phyloP scores from a whole-genome alignment of 352 stramenopile genomes.

The Phytophthora sp. region DNA sequence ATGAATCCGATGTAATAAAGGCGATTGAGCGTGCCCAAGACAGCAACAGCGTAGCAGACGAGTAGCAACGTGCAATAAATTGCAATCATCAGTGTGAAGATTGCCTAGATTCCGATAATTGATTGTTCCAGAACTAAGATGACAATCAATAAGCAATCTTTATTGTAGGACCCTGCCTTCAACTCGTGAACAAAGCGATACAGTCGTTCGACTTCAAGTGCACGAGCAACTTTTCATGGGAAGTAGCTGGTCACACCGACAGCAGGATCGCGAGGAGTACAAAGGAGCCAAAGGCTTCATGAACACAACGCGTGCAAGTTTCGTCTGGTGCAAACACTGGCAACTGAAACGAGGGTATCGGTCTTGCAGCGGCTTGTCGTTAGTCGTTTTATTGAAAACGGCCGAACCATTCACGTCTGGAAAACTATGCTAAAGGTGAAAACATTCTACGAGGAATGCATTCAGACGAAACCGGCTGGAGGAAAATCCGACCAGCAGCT shows the following conservation, averaged over 20 bases:
- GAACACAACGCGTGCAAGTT: neutral
- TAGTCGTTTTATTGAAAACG: constrained; percentile 9
- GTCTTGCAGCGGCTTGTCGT: constrained; percentile 2
- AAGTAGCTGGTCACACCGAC: neutral
- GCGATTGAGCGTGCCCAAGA: too few species aligned
- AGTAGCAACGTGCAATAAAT: too few species aligned
- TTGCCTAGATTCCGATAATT: too few species aligned
- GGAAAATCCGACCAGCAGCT: neutral
- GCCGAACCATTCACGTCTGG: neutral
- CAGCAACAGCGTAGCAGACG: too few species aligned
- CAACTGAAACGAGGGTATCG: neutral
- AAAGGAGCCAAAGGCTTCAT: neutral
- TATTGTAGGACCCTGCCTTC: too few species aligned
- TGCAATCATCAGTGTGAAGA: too few species aligned
- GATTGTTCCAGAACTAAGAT: too few species aligned
- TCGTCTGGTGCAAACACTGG: neutral
- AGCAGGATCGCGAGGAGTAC: constrained; percentile 3
- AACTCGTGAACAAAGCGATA: neutral
- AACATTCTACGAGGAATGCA: constrained; percentile 5
- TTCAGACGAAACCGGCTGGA: constrained; percentile 5
- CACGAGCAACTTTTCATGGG: neutral
- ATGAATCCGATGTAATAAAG: too few species aligned
- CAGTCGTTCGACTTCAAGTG: constrained; percentile 2
- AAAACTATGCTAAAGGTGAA: constrained; percentile 11
- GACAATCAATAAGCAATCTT: too few species aligned